A percentile compares a stretch with the other conserved stretches of the same genome.
phyloP scores from a whole-genome alignment of 306 rosid genomes.

The Rosa multiflora region DNA sequence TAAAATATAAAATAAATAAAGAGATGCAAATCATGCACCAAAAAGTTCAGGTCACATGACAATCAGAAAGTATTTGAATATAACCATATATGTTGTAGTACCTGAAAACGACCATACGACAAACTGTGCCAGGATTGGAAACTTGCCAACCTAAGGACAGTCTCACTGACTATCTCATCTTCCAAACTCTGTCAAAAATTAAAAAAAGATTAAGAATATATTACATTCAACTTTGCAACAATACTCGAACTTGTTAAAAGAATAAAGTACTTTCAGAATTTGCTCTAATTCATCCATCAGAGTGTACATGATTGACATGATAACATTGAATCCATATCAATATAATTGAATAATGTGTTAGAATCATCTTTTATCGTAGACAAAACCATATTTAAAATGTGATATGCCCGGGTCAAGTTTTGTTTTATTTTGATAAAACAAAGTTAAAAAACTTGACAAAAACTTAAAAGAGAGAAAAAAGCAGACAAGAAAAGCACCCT shows the following conservation, averaged over 20 bases:
- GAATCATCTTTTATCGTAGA: no score
- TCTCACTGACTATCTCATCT: constrained; percentile 89
- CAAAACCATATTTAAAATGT: no score
- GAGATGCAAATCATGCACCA: constrained; percentile 17
- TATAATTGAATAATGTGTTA: not conserved
- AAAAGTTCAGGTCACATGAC: constrained; percentile 19
- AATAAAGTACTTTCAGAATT: not conserved
- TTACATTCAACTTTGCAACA: not conserved
- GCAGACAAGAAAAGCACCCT: no score
- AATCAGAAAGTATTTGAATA: constrained; percentile 8
- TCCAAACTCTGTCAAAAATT: constrained; percentile 74
- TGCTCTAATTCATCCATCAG: not conserved
- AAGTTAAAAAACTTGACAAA: no score
- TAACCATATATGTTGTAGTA: constrained; percentile 30
- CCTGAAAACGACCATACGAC: constrained; percentile 98
- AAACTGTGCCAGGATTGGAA: constrained; percentile 92
- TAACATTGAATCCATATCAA: not conserved
- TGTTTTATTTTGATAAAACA: no score
- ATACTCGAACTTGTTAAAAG: not conserved
- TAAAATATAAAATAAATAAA: not conserved
- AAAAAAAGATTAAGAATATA: not conserved
- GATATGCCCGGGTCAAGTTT: no score
- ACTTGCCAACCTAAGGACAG: constrained; percentile 77
- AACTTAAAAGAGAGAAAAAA: no score
- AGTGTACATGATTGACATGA: not conserved